Percentiles rank a stretch among this genome's conserved stretches.
phyloP scores from a whole-genome alignment of 2,329 filamentous ascomycete genomes.

The Neopestalotiopsis sp. region DNA sequence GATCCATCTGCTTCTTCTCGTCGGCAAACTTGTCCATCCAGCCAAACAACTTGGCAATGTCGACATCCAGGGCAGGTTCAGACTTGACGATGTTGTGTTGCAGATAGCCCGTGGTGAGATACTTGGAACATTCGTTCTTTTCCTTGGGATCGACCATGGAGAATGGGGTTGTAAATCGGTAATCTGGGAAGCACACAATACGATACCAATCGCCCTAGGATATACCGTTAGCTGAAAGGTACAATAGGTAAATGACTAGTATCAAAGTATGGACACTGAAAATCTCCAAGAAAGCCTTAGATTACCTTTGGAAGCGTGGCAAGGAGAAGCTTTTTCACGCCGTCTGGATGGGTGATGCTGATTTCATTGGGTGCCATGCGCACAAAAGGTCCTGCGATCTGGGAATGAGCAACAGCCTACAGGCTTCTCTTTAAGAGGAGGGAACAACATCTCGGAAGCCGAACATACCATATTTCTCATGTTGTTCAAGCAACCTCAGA shows the following conservation, averaged over 20 bases:
- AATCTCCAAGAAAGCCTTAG: no score
- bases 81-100: slow-evolving; percentile 36
- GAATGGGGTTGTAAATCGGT: slow-evolving; percentile 46
- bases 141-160: slow-evolving; percentile 40
- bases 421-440: no score
- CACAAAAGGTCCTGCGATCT: slow-evolving; percentile 44
- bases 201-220: slow-evolving; percentile 39
- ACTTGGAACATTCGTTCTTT: slow-evolving; percentile 38
- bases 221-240: no score
- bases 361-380: slow-evolving; percentile 49
- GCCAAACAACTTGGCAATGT: slow-evolving; percentile 24
- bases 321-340: slow-evolving; percentile 41
- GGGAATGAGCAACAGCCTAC: background rate
- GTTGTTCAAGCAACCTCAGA: slow-evolving; percentile 40
- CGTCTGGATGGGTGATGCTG: slow-evolving; percentile 47
- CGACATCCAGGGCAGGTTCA: slow-evolving; percentile 24
- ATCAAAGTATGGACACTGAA: no score
- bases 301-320: slow-evolving; percentile 37
- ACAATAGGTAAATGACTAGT: no score
- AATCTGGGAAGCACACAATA: slow-evolving; percentile 44
- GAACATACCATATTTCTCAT: slow-evolving; percentile 42
- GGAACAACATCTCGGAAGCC: no score
- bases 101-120: slow-evolving; percentile 38
- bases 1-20: slow-evolving; percentile 22
- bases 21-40: slow-evolving; percentile 26